These are phyloP conservation scores for Plectranthus barbatus DNA, from an alignment of 257 asterid species.

Conservation along the genomic window DNA sequence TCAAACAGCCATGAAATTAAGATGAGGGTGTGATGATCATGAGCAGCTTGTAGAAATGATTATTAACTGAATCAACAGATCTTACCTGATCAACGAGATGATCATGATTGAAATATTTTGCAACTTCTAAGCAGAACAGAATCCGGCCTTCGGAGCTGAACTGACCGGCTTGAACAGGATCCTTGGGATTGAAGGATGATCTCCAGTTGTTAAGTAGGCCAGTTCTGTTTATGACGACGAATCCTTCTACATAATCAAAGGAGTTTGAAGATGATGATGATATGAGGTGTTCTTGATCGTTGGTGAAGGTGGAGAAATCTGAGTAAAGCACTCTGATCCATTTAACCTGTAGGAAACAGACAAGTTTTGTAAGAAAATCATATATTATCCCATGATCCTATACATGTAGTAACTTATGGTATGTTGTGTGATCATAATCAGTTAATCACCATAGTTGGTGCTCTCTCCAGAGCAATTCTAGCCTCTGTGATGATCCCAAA, in stretches of 20 bases:
- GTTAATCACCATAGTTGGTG: slow-evolving; percentile 47
- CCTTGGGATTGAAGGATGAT: slow-evolving; percentile 64
- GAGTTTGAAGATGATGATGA: slow-evolving; percentile 36
- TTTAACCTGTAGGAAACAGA: slow-evolving; percentile 46
- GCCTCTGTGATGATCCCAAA: slow-evolving; percentile 79
- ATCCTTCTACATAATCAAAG: slow-evolving; percentile 75
- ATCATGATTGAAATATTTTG: slow-evolving; percentile 50
- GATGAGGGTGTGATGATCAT: not conserved
- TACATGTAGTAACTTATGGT: not conserved
- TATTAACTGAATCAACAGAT: not conserved
- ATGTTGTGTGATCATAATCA: not conserved
- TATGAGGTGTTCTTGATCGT: slow-evolving; percentile 66
- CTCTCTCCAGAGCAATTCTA: slow-evolving; percentile 65
- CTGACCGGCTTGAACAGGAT: slow-evolving; percentile 47
- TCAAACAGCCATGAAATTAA: not conserved
- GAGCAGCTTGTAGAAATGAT: not conserved
- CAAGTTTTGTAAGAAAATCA: not conserved
- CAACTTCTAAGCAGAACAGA: slow-evolving; percentile 71
- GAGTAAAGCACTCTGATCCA: slow-evolving; percentile 82
- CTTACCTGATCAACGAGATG: slow-evolving; percentile 36
- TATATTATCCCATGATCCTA: not conserved
- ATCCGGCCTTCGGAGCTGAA: slow-evolving; percentile 62
- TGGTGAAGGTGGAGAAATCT: slow-evolving; percentile 48
- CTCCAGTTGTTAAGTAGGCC: slow-evolving; percentile 68
- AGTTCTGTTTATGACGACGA: slow-evolving; percentile 57